Percentiles rank a stretch among this genome's conserved stretches.
Evolutionary conservation across 306 rosid species (phyloP).

Genomic region (Medicago arabica): DNA sequence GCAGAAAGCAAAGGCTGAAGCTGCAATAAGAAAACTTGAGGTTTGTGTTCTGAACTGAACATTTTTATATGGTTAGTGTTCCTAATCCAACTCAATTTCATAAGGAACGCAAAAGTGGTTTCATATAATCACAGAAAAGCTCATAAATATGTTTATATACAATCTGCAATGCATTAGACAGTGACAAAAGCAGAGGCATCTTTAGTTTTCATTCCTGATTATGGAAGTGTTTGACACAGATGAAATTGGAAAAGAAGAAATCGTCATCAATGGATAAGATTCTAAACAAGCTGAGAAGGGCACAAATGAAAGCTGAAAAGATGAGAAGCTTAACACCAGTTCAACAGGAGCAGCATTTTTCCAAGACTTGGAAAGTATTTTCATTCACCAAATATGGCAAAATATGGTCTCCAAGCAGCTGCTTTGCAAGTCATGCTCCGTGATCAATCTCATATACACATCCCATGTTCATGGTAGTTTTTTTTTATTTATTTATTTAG

Average conservation of each 20-base stretch:
- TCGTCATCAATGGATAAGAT: slow-evolving; percentile 86
- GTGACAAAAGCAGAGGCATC: neutral
- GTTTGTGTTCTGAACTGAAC: slow-evolving; percentile 40
- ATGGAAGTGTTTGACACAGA: slow-evolving; percentile 55
- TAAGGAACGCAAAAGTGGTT: neutral
- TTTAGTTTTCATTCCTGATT: slow-evolving; percentile 8
- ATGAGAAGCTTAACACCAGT: slow-evolving; percentile 59
- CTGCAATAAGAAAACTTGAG: slow-evolving; percentile 83
- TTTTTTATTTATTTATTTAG: no score
- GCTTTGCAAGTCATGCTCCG: slow-evolving; percentile 39
- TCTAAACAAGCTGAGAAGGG: slow-evolving; percentile 69
- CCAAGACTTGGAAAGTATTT: slow-evolving; percentile 37
- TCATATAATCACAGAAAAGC: neutral
- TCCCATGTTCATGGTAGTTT: neutral
- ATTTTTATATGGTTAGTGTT: slow-evolving; percentile 11
- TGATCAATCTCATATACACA: slow-evolving; percentile 28
- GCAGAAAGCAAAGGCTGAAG: slow-evolving; percentile 94
- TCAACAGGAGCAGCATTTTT: slow-evolving; percentile 40
- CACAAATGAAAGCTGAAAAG: slow-evolving; percentile 73
- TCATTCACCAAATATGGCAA: slow-evolving; percentile 41
- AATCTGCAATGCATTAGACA: neutral
- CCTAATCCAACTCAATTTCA: neutral
- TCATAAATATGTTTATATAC: neutral
- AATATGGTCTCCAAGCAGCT: slow-evolving; percentile 45
- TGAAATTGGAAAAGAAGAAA: slow-evolving; percentile 85